These are phyloP conservation scores for Magnaporthales sp. DNA, from an alignment of 2,329 filamentous ascomycete species.

Conservation along the genomic window DNA sequence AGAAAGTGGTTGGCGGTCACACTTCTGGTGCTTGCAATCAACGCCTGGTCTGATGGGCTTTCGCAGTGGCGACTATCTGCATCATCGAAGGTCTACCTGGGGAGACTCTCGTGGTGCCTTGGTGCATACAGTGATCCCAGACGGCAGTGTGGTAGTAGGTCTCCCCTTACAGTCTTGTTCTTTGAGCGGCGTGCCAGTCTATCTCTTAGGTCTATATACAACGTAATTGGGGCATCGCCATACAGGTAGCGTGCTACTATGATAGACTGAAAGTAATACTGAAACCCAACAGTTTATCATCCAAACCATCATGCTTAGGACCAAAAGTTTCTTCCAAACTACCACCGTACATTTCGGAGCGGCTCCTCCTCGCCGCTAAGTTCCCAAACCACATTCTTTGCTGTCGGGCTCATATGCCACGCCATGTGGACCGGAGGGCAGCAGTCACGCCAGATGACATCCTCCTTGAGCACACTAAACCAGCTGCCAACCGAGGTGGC, in stretches of 20 bases:
- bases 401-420: background rate
- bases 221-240: no score
- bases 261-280: no score
- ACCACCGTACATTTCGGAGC: background rate
- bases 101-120: no score
- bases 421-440: background rate
- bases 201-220: no score
- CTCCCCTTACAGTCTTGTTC: no score
- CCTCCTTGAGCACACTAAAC: background rate
- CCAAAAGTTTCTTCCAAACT: background rate
- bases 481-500: background rate
- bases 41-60: constrained; percentile 51
- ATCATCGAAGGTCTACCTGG: constrained; percentile 31
- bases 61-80: constrained; percentile 43
- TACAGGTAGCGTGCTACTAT: no score
- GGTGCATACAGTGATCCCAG: no score
- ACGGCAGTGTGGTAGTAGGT: no score
- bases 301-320: background rate
- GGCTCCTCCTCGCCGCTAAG: background rate
- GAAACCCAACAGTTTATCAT: no score
- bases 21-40: constrained; percentile 41
- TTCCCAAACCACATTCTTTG: background rate
- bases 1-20: constrained; percentile 29
- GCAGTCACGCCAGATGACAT: background rate
- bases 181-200: no score